A percentile compares a stretch with the other conserved stretches of the same genome.
Evolutionary conservation across 768 basidiomycete species (phyloP).

Genomic region (Candolleomyces efflorescens): DNA sequence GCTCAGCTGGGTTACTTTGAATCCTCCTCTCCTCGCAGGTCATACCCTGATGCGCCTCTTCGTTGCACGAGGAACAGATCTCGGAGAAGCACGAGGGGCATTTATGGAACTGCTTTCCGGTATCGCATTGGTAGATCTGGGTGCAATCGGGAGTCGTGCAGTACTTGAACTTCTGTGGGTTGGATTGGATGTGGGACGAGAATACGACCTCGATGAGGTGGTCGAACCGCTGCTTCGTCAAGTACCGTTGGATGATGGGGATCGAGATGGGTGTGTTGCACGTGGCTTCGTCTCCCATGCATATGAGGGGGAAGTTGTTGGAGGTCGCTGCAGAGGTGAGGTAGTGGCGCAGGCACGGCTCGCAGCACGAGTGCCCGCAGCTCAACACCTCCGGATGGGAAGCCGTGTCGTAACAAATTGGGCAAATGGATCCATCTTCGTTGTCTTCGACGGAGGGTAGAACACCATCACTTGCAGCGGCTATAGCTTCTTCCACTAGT

Average conservation of each 20-base stretch:
- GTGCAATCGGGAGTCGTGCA: constrained; percentile 79
- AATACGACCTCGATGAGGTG: constrained; percentile 52
- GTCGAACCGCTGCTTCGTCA: constrained; percentile 46
- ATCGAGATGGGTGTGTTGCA: constrained; percentile 56
- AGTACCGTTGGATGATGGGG: constrained; percentile 43
- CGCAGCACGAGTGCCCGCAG: constrained; percentile 50
- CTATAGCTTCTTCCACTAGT: constrained; percentile 32
- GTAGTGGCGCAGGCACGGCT: constrained; percentile 44
- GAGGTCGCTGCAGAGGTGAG: constrained; percentile 36
- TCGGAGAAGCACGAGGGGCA: constrained; percentile 64
- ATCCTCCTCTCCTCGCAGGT: constrained; percentile 38
- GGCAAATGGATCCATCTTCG: constrained; percentile 31
- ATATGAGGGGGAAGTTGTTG: constrained; percentile 55
- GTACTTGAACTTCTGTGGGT: constrained; percentile 53
- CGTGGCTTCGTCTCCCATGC: constrained; percentile 54
- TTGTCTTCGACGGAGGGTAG: constrained; percentile 1
- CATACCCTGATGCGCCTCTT: constrained; percentile 48
- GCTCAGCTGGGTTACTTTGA: constrained; percentile 31
- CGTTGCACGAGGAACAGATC: constrained; percentile 46
- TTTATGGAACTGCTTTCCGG: constrained; percentile 37
- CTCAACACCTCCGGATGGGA: constrained; percentile 35
- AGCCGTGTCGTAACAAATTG: constrained; percentile 48
- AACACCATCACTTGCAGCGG: not conserved
- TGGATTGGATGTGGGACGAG: constrained; percentile 47
- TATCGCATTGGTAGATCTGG: constrained; percentile 62